These are phyloP conservation scores for Ensete ventricosum DNA, from an alignment of 176 grass and related monocot genomes.

Conservation along the genomic window DNA sequence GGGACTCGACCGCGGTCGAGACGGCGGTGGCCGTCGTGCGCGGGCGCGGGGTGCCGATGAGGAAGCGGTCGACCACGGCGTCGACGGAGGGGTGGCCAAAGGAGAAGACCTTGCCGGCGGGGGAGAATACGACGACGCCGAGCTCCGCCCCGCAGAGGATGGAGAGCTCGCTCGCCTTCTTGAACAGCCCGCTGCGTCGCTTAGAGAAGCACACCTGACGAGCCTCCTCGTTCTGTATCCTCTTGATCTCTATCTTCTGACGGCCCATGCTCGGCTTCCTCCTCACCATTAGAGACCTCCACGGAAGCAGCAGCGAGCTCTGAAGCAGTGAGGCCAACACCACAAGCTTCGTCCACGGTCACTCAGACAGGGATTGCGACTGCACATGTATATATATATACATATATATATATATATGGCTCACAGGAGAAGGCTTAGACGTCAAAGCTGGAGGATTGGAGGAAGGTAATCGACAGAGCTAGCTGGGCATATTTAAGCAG, in stretches of 20 bases:
- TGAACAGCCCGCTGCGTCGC: slow-evolving; percentile 24
- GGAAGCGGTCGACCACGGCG: slow-evolving; percentile 19
- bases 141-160: slow-evolving; percentile 27
- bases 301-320: background rate
- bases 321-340: too few relatives aligned
- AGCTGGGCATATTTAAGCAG: too few relatives aligned
- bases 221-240: slow-evolving; percentile 31
- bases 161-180: slow-evolving; percentile 29
- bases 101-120: slow-evolving; percentile 30
- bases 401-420: too few relatives aligned
- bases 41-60: background rate
- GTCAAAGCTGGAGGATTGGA: too few relatives aligned
- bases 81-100: slow-evolving; percentile 34
- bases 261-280: slow-evolving; percentile 24
- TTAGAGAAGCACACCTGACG: slow-evolving; percentile 31
- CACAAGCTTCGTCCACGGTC: too few relatives aligned
- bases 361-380: too few relatives aligned
- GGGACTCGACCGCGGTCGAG: background rate
- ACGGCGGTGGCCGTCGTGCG: background rate
- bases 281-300: background rate
- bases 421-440: too few relatives aligned
- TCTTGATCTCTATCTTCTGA: slow-evolving; percentile 29
- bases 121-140: slow-evolving; percentile 27
- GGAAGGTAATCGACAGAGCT: too few relatives aligned
- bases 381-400: too few relatives aligned